Base-by-base conservation (phyloP, 163 green algal genomes). In the Picocystis sp. region DNA sequence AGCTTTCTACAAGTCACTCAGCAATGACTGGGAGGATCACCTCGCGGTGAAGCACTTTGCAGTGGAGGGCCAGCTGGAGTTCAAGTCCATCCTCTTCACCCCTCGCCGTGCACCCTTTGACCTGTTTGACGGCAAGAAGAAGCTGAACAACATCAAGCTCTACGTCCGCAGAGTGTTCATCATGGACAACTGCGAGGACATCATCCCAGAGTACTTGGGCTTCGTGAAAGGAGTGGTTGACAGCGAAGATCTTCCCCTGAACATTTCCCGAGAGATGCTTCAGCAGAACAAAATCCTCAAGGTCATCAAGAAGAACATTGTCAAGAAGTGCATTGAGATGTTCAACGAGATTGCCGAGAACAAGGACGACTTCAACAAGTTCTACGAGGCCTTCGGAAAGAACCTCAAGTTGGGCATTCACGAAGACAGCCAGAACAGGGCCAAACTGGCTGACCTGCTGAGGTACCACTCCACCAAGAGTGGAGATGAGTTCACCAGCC, bases 231-330 rank as follows among this genome's bases (percentile, higher is more conserved):
- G 90, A 49, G 83, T 99, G 51, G 90, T 99, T 2, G 90, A 99
- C 79, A 82, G 58, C 34, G 90, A 99, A 79, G 90, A 99, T 68
- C 76, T 99, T 60, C 90, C 90, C 13, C 77, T 99, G 29, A 99
- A 98, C 81, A 97, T 98, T 62, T 95, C 84, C 1, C 85, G 89
- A 59, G 90, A 99, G 77, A 97, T 82, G 72, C 76, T 96, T 56
- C 86, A 96, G 75, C 88, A 97, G 73, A 97, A 97, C 80, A 97
- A 96, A 77, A 95, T 97, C 59, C 75, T 97, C n/a, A 97, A 97
- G 81, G 83, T 97, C 50, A 98, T 99, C 73, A 80, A 81, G 60
- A 99, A 99, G 84, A 99, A 99, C 79, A 87, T 99, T 34, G 82
- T 97, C 38, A 99, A 99, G 82, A 99, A 97, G 84, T 91, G 81